Percentiles rank a stretch among this genome's conserved stretches.
Evolutionary conservation across 495 filamentous ascomycete species (phyloP).

Genomic region (Penicillium nucicola): DNA sequence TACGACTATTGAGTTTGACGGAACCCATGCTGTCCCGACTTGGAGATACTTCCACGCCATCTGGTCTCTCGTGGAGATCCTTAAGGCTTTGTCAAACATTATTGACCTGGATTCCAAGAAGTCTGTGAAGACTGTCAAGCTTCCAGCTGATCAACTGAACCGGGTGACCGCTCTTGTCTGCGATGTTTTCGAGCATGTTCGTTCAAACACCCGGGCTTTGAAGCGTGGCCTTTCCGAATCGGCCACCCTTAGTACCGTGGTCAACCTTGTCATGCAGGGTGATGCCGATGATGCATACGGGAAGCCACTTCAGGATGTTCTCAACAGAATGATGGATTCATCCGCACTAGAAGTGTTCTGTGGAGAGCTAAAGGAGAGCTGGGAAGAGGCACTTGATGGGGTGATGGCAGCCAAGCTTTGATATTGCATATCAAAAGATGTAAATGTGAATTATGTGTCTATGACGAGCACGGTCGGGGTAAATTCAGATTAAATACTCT

Average conservation of each 20-base stretch:
- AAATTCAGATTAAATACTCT: neutral
- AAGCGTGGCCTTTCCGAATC: conserved; percentile 36
- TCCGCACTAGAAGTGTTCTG: conserved; percentile 41
- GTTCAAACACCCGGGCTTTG: conserved; percentile 32
- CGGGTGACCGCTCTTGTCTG: conserved; percentile 20
- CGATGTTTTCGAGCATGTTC: conserved; percentile 32
- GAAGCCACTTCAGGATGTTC: conserved; percentile 26
- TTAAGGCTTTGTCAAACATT: conserved; percentile 37
- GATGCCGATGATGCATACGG: conserved; percentile 19
- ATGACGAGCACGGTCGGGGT: neutral
- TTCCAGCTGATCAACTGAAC: conserved; percentile 35
- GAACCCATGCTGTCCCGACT: conserved; percentile 31
- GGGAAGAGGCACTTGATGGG: conserved; percentile 43
- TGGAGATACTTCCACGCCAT: conserved; percentile 41
- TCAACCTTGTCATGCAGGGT: conserved; percentile 34
- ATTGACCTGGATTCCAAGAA: conserved; percentile 30
- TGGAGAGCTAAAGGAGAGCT: conserved; percentile 45
- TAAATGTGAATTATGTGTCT: neutral
- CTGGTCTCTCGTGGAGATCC: conserved; percentile 36
- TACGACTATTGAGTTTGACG: conserved; percentile 24
- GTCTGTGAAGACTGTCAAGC: conserved; percentile 27
- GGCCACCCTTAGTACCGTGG: conserved; percentile 34
- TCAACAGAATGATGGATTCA: conserved; percentile 34
- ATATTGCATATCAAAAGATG: neutral
- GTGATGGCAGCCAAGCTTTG: conserved; percentile 33